Percentiles rank a stretch among this genome's conserved stretches.
Evolutionary conservation across 352 stramenopile genomes (phyloP).

Genomic region (Phytophthora colocasiae): DNA sequence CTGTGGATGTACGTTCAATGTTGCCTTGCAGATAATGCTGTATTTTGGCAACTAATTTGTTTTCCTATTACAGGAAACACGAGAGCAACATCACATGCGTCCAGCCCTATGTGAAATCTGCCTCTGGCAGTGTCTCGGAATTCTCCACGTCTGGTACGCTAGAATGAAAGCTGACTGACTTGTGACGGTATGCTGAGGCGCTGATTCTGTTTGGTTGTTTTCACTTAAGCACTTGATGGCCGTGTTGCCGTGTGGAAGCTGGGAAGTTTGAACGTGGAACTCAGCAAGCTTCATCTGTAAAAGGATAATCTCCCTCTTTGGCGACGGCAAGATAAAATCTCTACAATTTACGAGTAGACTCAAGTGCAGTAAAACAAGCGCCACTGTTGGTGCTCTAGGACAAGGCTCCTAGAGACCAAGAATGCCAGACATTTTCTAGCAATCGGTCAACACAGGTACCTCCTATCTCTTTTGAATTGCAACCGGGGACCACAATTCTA

Average conservation of each 20-base stretch:
- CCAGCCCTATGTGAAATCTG: constrained; percentile 62
- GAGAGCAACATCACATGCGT: constrained; percentile 88
- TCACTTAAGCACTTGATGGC: constrained; percentile 73
- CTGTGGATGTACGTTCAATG: constrained; percentile 77
- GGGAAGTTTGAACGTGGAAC: constrained; percentile 71
- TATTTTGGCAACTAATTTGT: neutral
- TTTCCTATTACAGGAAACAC: constrained; percentile 65
- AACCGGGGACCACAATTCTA: constrained; percentile 46
- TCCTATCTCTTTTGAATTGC: constrained; percentile 15
- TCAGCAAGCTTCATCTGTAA: constrained; percentile 86
- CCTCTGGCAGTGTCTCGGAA: constrained; percentile 66
- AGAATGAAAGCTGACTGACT: neutral
- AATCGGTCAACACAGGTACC: constrained; percentile 16
- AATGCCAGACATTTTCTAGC: constrained; percentile 14
- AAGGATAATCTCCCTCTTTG: constrained; percentile 2
- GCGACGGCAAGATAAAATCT: neutral
- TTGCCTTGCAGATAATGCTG: neutral
- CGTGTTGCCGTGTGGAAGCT: constrained; percentile 87
- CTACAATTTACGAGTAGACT: constrained; percentile 16
- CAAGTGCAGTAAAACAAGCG: constrained; percentile 9
- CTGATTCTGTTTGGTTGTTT: constrained; percentile 6
- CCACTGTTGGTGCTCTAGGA: neutral
- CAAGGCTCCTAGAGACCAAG: constrained; percentile 3
- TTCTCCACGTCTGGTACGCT: constrained; percentile 85
- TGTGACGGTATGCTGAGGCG: neutral